Evolutionary conservation across 129 eudicot genomes (phyloP).

Genomic region (Apium graveolens): DNA sequence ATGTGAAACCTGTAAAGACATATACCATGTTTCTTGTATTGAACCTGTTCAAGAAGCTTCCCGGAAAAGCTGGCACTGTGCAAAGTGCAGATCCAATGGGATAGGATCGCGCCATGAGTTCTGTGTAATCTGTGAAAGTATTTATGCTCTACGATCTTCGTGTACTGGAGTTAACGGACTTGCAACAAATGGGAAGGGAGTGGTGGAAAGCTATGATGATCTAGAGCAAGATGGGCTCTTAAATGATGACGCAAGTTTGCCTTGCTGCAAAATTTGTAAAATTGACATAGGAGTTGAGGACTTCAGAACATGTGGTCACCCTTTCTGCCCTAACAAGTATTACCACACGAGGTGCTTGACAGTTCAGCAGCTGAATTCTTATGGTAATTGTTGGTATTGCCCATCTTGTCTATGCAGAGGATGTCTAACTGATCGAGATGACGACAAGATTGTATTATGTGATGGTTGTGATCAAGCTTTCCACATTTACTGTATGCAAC

Average conservation of each 20-base stretch:
- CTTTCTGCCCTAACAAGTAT: conserved; percentile 50
- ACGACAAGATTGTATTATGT: conserved; percentile 73
- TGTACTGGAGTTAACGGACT: neutral
- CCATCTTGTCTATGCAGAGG: conserved; percentile 84
- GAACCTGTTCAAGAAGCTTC: conserved; percentile 57
- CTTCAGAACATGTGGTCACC: conserved; percentile 55
- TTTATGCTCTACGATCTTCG: conserved; percentile 23
- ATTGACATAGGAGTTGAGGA: conserved; percentile 35
- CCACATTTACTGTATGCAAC: conserved; percentile 69
- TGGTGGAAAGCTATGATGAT: conserved; percentile 36
- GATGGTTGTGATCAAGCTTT: conserved; percentile 92
- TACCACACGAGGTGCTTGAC: conserved; percentile 66
- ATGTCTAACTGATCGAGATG: conserved; percentile 72
- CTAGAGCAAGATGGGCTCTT: conserved; percentile 23
- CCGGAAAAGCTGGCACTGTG: conserved; percentile 62
- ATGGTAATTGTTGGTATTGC: conserved; percentile 76
- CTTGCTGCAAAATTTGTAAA: conserved; percentile 51
- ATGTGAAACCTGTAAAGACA: conserved; percentile 79
- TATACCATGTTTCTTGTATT: conserved; percentile 68
- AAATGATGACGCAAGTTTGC: conserved; percentile 16
- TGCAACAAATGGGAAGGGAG: conserved; percentile 17
- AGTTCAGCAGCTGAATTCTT: conserved; percentile 38
- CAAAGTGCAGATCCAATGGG: conserved; percentile 45
- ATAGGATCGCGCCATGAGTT: conserved; percentile 50
- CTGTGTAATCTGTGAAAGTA: conserved; percentile 61